Evolutionary conservation across 1,139 yeast genomes (phyloP), one percentile per base, ranked within the genome.

Genomic region (Geotrichum cucujoidarum): DNA sequence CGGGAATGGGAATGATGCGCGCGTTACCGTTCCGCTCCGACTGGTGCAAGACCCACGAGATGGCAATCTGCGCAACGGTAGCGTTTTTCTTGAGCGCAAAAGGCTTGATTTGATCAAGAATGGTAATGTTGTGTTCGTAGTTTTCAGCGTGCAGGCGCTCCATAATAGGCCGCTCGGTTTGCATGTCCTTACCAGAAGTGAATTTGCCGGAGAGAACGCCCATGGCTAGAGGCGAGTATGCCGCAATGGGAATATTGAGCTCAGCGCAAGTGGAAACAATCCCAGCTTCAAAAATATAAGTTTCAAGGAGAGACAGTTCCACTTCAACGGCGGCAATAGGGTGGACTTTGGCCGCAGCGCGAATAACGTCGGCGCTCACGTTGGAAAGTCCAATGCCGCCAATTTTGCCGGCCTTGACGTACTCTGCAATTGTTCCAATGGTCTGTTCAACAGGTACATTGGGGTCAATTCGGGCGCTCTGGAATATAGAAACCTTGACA

Each of bases 171-270:
- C 88, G 73, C 49, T 77, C 51, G 60, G 83, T 94, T 45, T 13
- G 27, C 4, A 76, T 80, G 42, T 71, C 70, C 20, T 78, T 75
- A 39, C 80, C 61, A 47, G 73, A 75, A 39, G 68, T 75, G 50
- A 78, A 74, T 14, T 69, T 55, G 49, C 92, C 94, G 6, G 94
- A 81, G 52, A 88, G 73, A 50, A 80, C 66, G 0, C 96, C 95
- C 59, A 85, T 73, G n/a, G 88, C 81, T 53, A 88, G 71, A 37
- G 95, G 95, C 24, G 95, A 83, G 66, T 88, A 87, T 24, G 90
- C 87, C 53, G 84, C 68, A 33, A 86, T 70, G 7, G 92, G 83
- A 49, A 87, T 74, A n/a, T 70, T 70, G 35, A 76, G 69, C 51
- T 80, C 81, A n/a, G 66, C 69, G 52, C 78, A 74, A 3, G 70